phyloP scores from a whole-genome alignment of 768 basidiomycete genomes.

The Naganishia friedmannii region DNA sequence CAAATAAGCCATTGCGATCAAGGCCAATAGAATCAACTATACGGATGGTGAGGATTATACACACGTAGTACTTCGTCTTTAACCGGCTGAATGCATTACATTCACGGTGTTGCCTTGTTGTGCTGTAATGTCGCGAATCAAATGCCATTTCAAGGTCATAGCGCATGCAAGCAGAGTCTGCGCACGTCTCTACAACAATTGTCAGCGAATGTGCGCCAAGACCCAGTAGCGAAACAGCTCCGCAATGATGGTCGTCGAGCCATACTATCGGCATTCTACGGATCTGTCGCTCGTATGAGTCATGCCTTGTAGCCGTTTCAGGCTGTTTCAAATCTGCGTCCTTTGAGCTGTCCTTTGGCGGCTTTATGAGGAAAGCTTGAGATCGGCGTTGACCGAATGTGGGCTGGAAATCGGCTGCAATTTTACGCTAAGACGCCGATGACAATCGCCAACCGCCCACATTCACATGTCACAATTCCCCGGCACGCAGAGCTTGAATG shows the following conservation, averaged over 20 bases:
- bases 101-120: background rate
- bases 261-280: conserved; percentile 12
- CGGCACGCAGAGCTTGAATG: background rate
- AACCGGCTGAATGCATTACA: background rate
- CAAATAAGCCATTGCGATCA: background rate
- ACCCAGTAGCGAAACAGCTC: no score
- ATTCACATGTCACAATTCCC: background rate
- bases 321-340: background rate
- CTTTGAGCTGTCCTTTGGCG: background rate
- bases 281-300: background rate
- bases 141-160: no score
- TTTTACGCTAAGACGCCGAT: conserved; percentile 19
- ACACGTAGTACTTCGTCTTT: background rate
- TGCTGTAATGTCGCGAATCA: background rate
- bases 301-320: background rate
- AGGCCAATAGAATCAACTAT: background rate
- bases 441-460: conserved; percentile 17
- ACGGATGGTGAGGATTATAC: background rate
- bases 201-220: no score
- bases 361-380: background rate
- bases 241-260: background rate
- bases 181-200: no score
- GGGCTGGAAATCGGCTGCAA: conserved; percentile 5
- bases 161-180: no score
- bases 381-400: conserved; percentile 15